These are phyloP conservation scores for Saccharomycopsis oosterbeekiorum DNA, from an alignment of 805 yeast genomes.

Conservation along the genomic window DNA sequence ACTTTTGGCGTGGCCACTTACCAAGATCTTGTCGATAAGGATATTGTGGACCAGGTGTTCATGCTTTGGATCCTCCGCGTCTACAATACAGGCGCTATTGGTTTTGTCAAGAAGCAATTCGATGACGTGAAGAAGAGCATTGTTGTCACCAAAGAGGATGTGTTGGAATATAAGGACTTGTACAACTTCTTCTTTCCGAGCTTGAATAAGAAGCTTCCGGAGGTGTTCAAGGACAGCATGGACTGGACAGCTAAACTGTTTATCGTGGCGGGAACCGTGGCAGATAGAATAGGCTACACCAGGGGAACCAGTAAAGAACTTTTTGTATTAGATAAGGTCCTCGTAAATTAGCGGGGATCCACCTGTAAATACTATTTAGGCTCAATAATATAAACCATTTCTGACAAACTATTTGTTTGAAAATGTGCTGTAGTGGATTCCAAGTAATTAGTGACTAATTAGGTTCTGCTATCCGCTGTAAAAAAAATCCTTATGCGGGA, in stretches of 20 bases:
- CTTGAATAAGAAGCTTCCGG: conserved; percentile 41
- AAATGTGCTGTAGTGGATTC: not conserved
- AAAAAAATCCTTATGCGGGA: not conserved
- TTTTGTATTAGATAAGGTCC: conserved; percentile 23
- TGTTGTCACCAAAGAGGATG: conserved; percentile 41
- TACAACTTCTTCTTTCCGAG: conserved; percentile 46
- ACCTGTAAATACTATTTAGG: too few species aligned
- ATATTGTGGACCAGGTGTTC: conserved; percentile 48
- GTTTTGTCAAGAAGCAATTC: conserved; percentile 38
- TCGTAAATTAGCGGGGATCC: conserved; percentile 6
- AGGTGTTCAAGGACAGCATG: conserved; percentile 40
- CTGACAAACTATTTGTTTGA: too few species aligned
- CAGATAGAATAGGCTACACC: conserved; percentile 41
- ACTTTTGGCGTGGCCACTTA: conserved; percentile 48
- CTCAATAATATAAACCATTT: too few species aligned
- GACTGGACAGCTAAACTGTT: conserved; percentile 34
- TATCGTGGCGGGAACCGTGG: conserved; percentile 39
- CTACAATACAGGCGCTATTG: conserved; percentile 29
- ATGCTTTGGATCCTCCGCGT: conserved; percentile 56
- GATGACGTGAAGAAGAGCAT: conserved; percentile 29
- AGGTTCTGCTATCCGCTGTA: not conserved
- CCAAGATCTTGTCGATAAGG: conserved; percentile 39
- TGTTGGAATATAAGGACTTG: conserved; percentile 41
- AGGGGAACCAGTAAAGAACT: conserved; percentile 29
- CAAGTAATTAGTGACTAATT: not conserved